phyloP scores from a whole-genome alignment of 2,329 filamentous ascomycete genomes.

The Mycogone perniciosa region DNA sequence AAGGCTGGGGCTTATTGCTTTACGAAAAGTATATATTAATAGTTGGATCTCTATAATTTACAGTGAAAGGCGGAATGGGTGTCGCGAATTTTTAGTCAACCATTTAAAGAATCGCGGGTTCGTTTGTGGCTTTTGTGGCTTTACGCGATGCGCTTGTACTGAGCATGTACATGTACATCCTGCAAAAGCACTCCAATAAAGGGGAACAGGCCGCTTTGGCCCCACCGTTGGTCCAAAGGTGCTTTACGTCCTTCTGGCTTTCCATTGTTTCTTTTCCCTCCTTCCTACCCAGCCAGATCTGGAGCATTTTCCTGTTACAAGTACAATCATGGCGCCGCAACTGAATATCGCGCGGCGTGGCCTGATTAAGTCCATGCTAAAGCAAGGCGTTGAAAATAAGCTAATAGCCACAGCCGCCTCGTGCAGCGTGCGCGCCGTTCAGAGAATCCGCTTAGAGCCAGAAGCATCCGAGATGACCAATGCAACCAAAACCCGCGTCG shows the following conservation, averaged over 20 bases:
- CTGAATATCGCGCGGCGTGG: neutral
- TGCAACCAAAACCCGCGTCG: conserved; percentile 6
- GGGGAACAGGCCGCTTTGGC: neutral
- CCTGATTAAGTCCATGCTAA: neutral
- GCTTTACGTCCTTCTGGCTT: neutral
- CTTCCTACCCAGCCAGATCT: neutral
- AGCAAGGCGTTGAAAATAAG: neutral
- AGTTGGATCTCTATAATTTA: neutral
- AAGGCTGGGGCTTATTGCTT: no score
- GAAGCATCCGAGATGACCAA: neutral
- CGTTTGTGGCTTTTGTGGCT: neutral
- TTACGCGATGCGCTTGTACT: neutral
- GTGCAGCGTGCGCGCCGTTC: neutral
- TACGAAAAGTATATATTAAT: no score
- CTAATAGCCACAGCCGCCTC: neutral
- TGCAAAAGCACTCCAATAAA: neutral
- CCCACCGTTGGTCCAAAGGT: neutral
- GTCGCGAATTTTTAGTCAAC: neutral
- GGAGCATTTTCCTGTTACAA: neutral
- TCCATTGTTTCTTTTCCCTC: neutral
- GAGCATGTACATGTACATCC: neutral
- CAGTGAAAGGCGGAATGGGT: neutral
- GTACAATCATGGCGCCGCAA: neutral
- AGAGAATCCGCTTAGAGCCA: neutral
- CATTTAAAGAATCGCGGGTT: neutral